These are phyloP conservation scores for Hemisphaericaspora nanyangensis DNA, from an alignment of 805 yeast species.

Conservation along the genomic window DNA sequence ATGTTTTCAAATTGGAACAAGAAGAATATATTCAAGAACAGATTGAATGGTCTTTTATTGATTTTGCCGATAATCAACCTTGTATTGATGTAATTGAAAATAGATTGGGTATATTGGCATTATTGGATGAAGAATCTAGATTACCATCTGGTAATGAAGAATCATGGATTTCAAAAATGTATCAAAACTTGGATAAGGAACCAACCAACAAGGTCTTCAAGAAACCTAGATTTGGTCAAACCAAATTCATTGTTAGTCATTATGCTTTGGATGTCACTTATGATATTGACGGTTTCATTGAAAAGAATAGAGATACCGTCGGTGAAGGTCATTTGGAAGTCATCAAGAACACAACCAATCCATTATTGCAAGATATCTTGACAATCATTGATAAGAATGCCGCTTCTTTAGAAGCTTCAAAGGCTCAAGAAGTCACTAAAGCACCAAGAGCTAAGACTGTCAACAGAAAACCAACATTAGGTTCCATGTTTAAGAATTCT, in stretches of 20 bases:
- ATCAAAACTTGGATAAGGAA: conserved; percentile 75
- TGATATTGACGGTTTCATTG: conserved; percentile 91
- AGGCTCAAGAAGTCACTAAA: conserved; percentile 26
- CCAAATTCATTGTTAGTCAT: conserved; percentile 85
- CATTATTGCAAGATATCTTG: conserved; percentile 60
- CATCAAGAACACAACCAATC: conserved; percentile 64
- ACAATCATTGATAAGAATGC: conserved; percentile 59
- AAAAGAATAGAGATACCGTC: conserved; percentile 95
- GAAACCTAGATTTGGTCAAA: conserved; percentile 91
- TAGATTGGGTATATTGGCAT: conserved; percentile 79
- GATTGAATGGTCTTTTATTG: conserved; percentile 95
- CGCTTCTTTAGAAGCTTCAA: conserved; percentile 43
- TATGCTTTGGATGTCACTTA: conserved; percentile 93
- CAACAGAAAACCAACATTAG: conserved; percentile 84
- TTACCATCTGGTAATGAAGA: conserved; percentile 91
- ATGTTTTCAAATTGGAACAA: conserved; percentile 94
- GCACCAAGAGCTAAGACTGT: conserved; percentile 34
- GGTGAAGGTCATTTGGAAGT: conserved; percentile 93
- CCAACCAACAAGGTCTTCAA: conserved; percentile 76
- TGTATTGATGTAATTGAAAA: conserved; percentile 90
- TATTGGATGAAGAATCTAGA: conserved; percentile 93
- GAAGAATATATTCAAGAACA: conserved; percentile 90
- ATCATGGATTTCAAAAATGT: conserved; percentile 87
- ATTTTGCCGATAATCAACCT: conserved; percentile 94
- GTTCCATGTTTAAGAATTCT: conserved; percentile 89